These are phyloP conservation scores for Physcomitrellopsis africana DNA, from an alignment of 225 moss, liverwort and hornwort species.

Conservation along the genomic window DNA sequence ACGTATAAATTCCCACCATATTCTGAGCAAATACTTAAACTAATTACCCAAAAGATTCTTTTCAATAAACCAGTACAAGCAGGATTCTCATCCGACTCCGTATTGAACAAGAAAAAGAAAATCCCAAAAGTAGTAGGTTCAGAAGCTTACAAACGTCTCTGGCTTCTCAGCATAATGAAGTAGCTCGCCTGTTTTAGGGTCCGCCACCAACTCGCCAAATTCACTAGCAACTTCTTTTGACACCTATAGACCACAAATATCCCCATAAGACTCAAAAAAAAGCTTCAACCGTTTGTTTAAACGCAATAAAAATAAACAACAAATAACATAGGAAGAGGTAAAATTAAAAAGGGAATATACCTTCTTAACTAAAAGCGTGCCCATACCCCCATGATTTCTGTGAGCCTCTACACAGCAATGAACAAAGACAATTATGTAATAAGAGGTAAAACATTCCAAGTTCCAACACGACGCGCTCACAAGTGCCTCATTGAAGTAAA, in stretches of 20 bases:
- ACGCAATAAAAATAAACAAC: constrained; percentile 12
- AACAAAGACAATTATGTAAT: constrained; percentile 12
- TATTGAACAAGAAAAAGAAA: neutral
- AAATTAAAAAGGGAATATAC: constrained; percentile 33
- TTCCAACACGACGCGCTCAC: constrained; percentile 13
- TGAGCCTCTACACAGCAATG: constrained; percentile 72
- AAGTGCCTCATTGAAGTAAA: neutral
- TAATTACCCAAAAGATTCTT: constrained; percentile 6
- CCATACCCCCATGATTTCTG: constrained; percentile 83
- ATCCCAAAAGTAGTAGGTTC: constrained; percentile 17
- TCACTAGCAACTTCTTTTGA: constrained; percentile 92
- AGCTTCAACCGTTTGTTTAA: neutral
- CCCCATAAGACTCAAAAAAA: constrained; percentile 20
- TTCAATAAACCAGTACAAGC: neutral
- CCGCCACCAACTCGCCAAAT: constrained; percentile 97
- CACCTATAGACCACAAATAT: constrained; percentile 54
- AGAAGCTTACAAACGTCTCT: constrained; percentile 85
- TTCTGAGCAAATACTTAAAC: neutral
- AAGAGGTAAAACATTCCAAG: constrained; percentile 22
- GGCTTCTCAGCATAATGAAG: constrained; percentile 98
- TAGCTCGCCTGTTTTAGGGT: constrained; percentile 77
- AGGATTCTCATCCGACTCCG: neutral
- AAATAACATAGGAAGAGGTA: neutral
- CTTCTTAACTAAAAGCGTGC: constrained; percentile 91
- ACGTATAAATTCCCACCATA: neutral